Base-by-base conservation (phyloP, 306 rosid species). In the Sphenostylis stenocarpa region DNA sequence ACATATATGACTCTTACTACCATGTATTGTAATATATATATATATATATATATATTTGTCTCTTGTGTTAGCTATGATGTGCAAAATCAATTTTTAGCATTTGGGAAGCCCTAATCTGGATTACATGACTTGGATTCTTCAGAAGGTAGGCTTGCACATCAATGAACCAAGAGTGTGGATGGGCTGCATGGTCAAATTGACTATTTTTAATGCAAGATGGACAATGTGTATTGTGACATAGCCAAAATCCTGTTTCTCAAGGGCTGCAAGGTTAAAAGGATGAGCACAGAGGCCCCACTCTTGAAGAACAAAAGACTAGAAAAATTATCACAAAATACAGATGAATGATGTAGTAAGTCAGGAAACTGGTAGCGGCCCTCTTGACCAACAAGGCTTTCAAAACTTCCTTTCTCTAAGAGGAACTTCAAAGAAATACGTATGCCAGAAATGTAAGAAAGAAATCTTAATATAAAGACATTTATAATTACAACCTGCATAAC, bases 61-160 rank as follows among this genome's bases (percentile, higher is more conserved):
- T n/a, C n/a, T n/a, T n/a, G n/a, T n/a, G n/a, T n/a, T n/a, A 63
- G 13, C 21, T 43, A 61, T 26, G 36, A 70, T 21, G 77, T 65
- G 3, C 12, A 48, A 48, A 26, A 44, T 29, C 41, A 66, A 20
- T 36, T 38, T 70, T 70, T 52, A 57, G 70, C 62, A 57, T 68
- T 57, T 41, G 29, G 33, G 31, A 26, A n/a, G n/a, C n/a, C n/a
- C n/a, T n/a, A n/a, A n/a, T n/a, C n/a, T n/a, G n/a, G n/a, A n/a
- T n/a, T n/a, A n/a, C n/a, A n/a, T n/a, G n/a, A n/a, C n/a, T n/a
- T n/a, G n/a, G n/a, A n/a, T n/a, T n/a, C n/a, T n/a, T n/a, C n/a
- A n/a, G n/a, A n/a, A n/a, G n/a, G n/a, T n/a, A n/a, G n/a, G n/a
- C n/a, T n/a, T n/a, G n/a, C n/a, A n/a, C n/a, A n/a, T n/a, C n/a